Evolutionary conservation across 192 early-diverging fungal species (phyloP).

Genomic region (Umbelopsis isabellina): DNA sequence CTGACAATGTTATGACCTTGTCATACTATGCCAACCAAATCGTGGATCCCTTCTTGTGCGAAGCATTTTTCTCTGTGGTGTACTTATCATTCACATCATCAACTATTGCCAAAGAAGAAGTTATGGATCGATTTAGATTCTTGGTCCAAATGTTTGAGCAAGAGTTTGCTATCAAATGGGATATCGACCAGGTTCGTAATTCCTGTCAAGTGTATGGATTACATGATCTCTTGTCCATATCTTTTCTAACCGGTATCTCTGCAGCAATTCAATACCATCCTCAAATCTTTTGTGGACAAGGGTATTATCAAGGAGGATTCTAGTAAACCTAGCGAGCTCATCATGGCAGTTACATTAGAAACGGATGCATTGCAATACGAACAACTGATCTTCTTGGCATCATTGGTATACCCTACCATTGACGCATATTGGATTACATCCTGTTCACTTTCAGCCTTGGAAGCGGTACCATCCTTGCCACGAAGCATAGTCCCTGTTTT

Average conservation of each 20-base stretch:
- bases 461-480: constrained; percentile 38
- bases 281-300: constrained; percentile 18
- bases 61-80: constrained; percentile 41
- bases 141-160: constrained; percentile 38
- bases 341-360: constrained; percentile 20
- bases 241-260: not conserved
- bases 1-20: constrained; percentile 44
- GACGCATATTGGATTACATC: constrained; percentile 46
- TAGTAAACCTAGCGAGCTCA: not conserved
- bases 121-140: constrained; percentile 41
- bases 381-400: constrained; percentile 38
- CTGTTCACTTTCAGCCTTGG: constrained; percentile 42
- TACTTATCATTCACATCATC: constrained; percentile 34
- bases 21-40: constrained; percentile 45
- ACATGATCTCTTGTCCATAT: not conserved
- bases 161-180: constrained; percentile 39
- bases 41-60: constrained; percentile 33
- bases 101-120: constrained; percentile 27
- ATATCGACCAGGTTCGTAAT: constrained; percentile 31
- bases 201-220: not conserved
- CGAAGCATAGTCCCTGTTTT: constrained; percentile 41
- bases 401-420: constrained; percentile 40
- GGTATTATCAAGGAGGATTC: constrained; percentile 1
- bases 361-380: constrained; percentile 25
- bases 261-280: constrained; percentile 31